Conservation (phyloP, 2,329 filamentous ascomycete species). For the Claviceps sp. region DNA sequence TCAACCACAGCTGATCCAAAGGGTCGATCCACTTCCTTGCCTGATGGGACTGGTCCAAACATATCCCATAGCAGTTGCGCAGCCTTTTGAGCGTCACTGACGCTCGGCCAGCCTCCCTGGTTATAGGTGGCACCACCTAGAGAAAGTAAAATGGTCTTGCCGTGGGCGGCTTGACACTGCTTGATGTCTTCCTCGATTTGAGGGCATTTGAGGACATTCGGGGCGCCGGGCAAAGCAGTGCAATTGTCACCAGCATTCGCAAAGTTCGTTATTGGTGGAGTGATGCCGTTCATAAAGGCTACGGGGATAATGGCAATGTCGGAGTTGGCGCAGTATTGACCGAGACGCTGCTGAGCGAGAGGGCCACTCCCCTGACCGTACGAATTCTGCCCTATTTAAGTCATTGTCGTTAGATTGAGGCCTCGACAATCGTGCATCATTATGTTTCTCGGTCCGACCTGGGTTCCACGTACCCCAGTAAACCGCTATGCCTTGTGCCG, state of each 20-base stretch:
- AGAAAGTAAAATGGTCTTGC: slow-evolving; percentile 60
- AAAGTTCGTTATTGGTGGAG: slow-evolving; percentile 45
- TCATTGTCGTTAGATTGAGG: background rate
- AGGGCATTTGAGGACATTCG: slow-evolving; percentile 37
- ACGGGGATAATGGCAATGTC: slow-evolving; percentile 39
- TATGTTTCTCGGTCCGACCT: background rate
- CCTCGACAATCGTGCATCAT: background rate
- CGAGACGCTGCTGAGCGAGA: slow-evolving; percentile 7
- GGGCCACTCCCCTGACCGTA: slow-evolving; percentile 21
- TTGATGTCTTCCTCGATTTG: slow-evolving; percentile 45
- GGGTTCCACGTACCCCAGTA: slow-evolving; percentile 44
- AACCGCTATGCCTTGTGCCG: slow-evolving; percentile 42
- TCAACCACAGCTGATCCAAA: slow-evolving; percentile 41
- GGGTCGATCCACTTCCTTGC: slow-evolving; percentile 40
- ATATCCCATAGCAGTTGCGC: slow-evolving; percentile 56
- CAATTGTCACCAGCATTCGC: slow-evolving; percentile 51
- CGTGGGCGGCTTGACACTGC: slow-evolving; percentile 45
- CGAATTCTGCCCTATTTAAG: slow-evolving; percentile 43
- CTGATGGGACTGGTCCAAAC: slow-evolving; percentile 44
- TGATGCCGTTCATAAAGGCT: slow-evolving; percentile 47
- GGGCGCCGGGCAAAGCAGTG: slow-evolving; percentile 33
- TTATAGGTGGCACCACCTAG: slow-evolving; percentile 58
- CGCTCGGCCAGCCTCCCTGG: slow-evolving; percentile 51
- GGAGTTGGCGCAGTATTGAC: slow-evolving; percentile 6
- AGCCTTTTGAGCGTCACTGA: slow-evolving; percentile 34